phyloP scores from a whole-genome alignment of 495 filamentous ascomycete genomes.

The Penicilliopsis zonata region DNA sequence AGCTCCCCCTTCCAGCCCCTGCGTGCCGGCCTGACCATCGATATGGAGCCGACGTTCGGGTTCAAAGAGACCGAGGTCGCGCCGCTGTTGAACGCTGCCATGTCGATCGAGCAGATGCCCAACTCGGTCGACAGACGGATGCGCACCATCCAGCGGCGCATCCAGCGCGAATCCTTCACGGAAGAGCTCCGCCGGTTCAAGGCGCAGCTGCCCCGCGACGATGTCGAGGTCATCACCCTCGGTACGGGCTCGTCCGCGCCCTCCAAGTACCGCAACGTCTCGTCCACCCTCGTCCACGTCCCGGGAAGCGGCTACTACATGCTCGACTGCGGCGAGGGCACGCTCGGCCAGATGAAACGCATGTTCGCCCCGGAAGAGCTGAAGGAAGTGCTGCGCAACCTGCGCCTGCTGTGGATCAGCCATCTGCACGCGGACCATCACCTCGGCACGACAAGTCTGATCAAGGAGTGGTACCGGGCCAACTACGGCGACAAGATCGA shows the following conservation, averaged over 20 bases:
- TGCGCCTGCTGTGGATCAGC: slow-evolving; percentile 85
- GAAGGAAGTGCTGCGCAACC: slow-evolving; percentile 56
- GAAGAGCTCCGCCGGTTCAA: slow-evolving; percentile 25
- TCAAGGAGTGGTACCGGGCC: slow-evolving; percentile 61
- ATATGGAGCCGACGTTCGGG: slow-evolving; percentile 53
- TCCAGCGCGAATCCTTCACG: slow-evolving; percentile 13
- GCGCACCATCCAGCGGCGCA: slow-evolving; percentile 12
- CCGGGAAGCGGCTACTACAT: slow-evolving; percentile 78
- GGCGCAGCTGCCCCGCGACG: slow-evolving; percentile 47
- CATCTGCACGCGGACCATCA: slow-evolving; percentile 97
- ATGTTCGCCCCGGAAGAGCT: slow-evolving; percentile 51
- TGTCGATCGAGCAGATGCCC: slow-evolving; percentile 22
- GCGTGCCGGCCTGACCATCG: slow-evolving; percentile 39
- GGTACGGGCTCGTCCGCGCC: slow-evolving; percentile 85
- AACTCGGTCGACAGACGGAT: slow-evolving; percentile 31
- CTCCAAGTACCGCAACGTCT: slow-evolving; percentile 92
- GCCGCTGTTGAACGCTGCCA: slow-evolving; percentile 39
- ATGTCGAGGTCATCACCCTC: slow-evolving; percentile 73
- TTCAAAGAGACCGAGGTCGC: slow-evolving; percentile 37
- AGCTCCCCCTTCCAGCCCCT: slow-evolving; percentile 19
- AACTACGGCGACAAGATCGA: slow-evolving; percentile 25
- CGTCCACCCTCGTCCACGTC: slow-evolving; percentile 69
- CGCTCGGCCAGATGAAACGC: slow-evolving; percentile 79
- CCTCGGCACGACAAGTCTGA: slow-evolving; percentile 63
- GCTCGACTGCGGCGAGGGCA: slow-evolving; percentile 87